Evolutionary conservation across 2,329 filamentous ascomycete genomes (phyloP), one percentile per base, ranked within the genome.

Genomic region (Thielaviopsis euricoi): DNA sequence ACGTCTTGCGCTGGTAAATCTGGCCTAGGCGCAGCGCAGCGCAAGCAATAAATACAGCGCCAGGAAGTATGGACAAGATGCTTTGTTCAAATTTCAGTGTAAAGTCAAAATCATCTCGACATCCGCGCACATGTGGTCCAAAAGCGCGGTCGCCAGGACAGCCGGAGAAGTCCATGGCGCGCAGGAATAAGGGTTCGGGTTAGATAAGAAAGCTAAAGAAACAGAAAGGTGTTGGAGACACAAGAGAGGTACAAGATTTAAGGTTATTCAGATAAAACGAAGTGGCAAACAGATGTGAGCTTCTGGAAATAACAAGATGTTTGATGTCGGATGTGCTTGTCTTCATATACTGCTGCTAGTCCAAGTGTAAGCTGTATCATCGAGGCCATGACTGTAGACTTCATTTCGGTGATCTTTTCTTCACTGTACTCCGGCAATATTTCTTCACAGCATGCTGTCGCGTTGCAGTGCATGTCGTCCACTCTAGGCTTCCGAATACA

Each of bases 101-200:
- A 58, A 77, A 76, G 63, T 77, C 75, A 57, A 78, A 78, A 58
- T 74, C 71, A 55, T 66, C 70, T 12, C 74, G 71, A 58, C 75
- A 77, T 23, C 72, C 73, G 12, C 62, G 62, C n/a, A 77, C 72
- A 9, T 64, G 62, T 0, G 75, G 75, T 2, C 75, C 74, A 21
- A 76, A 68, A 22, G 68, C 63, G 51, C 64, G 63, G 59, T 75
- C 73, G 62, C 69, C 68, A 53, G 64, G 61, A 54, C 71, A 72
- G 29, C 25, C n/a, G 43, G 43, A 48, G n/a, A 48, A 48, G 43
- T 48, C 43, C 43, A 48, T 48, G 17, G 6, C n/a, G 43, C 7
- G 12, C 29, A 6, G 29, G 29, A 33, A 21, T 19, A 48, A 48
- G 43, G 17, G 43, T 48, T 19, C 21, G 13, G 43, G n/a, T 7